A percentile compares a stretch with the other conserved stretches of the same genome.
phyloP scores from a whole-genome alignment of 768 basidiomycete species.

The Holtermannia corniformis region DNA sequence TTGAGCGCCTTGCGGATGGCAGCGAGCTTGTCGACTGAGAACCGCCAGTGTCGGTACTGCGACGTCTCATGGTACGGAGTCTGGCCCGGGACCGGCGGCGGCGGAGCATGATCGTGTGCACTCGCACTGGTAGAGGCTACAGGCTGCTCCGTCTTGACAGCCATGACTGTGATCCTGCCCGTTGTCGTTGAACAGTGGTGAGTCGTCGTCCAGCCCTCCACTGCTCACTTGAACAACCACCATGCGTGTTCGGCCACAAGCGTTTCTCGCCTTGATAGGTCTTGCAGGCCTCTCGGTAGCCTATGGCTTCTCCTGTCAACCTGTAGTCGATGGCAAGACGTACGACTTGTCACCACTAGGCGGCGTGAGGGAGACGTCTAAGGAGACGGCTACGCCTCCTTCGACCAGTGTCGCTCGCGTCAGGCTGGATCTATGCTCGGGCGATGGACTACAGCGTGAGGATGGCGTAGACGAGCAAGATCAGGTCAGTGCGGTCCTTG shows the following conservation, averaged over 20 bases:
- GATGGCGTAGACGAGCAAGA: constrained; percentile 35
- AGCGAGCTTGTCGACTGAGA: constrained; percentile 58
- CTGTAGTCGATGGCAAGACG: constrained; percentile 15
- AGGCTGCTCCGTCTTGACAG: not conserved
- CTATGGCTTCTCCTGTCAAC: constrained; percentile 10
- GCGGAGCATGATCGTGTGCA: not conserved
- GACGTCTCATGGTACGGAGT: constrained; percentile 38
- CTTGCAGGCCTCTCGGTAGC: constrained; percentile 7
- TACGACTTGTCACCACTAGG: constrained; percentile 31
- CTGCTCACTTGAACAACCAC: too few species aligned
- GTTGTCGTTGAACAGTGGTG: not conserved
- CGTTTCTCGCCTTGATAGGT: not conserved
- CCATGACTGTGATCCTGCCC: not conserved
- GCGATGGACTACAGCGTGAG: constrained; percentile 23
- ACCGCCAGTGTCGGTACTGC: constrained; percentile 73
- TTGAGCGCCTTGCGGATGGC: constrained; percentile 61
- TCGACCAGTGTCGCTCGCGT: constrained; percentile 33
- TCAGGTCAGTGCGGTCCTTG: constrained; percentile 40
- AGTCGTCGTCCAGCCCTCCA: too few species aligned
- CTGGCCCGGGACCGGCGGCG: constrained; percentile 7
- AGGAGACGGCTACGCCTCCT: constrained; percentile 34
- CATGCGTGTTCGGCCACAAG: not conserved
- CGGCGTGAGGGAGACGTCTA: constrained; percentile 14
- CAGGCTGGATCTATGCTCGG: constrained; percentile 30
- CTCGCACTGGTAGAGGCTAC: not conserved